Conservation (phyloP, 2,329 filamentous ascomycete genomes). For the Neopestalotiopsis sp. region DNA sequence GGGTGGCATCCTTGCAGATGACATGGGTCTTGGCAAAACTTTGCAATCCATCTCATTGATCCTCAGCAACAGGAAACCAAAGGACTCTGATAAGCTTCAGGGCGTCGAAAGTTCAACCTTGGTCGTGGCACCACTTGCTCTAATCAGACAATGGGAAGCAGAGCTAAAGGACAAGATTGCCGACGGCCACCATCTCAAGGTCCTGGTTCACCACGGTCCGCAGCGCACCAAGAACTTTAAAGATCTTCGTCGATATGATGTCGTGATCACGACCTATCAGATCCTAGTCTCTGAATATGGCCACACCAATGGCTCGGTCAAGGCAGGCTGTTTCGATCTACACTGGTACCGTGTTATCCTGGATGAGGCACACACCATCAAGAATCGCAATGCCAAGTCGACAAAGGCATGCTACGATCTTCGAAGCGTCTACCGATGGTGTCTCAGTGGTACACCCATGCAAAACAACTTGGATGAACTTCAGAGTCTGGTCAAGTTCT, state of each 20-base stretch:
- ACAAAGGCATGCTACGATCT: slow-evolving; percentile 91
- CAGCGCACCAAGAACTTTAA: slow-evolving; percentile 79
- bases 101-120: slow-evolving; percentile 80
- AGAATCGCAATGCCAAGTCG: slow-evolving; percentile 95
- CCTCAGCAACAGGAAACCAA: slow-evolving; percentile 78
- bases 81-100: slow-evolving; percentile 52
- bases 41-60: slow-evolving; percentile 91
- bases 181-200: slow-evolving; percentile 72
- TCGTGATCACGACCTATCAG: slow-evolving; percentile 97
- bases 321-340: slow-evolving; percentile 86
- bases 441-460: slow-evolving; percentile 94
- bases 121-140: slow-evolving; percentile 88
- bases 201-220: slow-evolving; percentile 90
- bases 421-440: slow-evolving; percentile 90
- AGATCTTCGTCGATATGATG: slow-evolving; percentile 84
- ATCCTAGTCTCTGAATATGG: slow-evolving; percentile 91
- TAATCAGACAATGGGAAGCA: slow-evolving; percentile 97
- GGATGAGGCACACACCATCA: slow-evolving; percentile 97
- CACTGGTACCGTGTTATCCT: slow-evolving; percentile 96
- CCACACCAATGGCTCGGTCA: slow-evolving; percentile 67
- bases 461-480: slow-evolving; percentile 98
- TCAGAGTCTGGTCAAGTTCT: slow-evolving; percentile 90
- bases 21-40: slow-evolving; percentile 97
- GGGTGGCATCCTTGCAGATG: slow-evolving; percentile 93
- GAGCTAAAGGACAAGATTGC: slow-evolving; percentile 87